These are phyloP conservation scores for Fusarium vanettenii DNA, from an alignment of 2,329 filamentous ascomycete genomes.

Conservation along the genomic window DNA sequence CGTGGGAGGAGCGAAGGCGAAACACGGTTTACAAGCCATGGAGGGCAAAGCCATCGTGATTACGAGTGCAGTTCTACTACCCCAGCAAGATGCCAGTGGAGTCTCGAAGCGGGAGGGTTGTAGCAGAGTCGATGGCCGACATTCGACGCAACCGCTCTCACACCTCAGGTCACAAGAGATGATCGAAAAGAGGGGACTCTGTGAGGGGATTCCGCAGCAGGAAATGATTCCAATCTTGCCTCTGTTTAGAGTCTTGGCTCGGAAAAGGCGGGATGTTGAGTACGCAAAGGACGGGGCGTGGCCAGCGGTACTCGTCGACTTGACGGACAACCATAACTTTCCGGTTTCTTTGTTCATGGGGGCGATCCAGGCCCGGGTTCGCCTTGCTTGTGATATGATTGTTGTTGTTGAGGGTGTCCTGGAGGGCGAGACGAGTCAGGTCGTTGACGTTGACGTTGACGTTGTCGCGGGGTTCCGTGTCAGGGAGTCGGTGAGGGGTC, in stretches of 20 bases:
- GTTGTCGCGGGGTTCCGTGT: background rate
- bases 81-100: background rate
- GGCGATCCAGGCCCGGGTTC: background rate
- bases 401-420: background rate
- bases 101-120: background rate
- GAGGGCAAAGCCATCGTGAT: background rate
- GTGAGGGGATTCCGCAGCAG: background rate
- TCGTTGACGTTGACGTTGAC: background rate
- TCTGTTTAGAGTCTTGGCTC: background rate
- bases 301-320: background rate
- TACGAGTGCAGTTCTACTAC: background rate
- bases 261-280: constrained; percentile 8
- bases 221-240: background rate
- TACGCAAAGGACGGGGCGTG: background rate
- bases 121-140: background rate
- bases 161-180: constrained; percentile 15
- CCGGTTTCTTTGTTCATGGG: background rate
- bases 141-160: constrained; percentile 15
- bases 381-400: background rate
- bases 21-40: background rate
- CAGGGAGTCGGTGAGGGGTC: background rate
- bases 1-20: background rate
- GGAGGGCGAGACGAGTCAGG: background rate
- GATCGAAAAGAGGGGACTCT: background rate
- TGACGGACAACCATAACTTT: background rate